Percentiles rank a stretch among this genome's conserved stretches.
Conservation (phyloP, 2,329 filamentous ascomycete species). For the Fusarium tjaetaba region DNA sequence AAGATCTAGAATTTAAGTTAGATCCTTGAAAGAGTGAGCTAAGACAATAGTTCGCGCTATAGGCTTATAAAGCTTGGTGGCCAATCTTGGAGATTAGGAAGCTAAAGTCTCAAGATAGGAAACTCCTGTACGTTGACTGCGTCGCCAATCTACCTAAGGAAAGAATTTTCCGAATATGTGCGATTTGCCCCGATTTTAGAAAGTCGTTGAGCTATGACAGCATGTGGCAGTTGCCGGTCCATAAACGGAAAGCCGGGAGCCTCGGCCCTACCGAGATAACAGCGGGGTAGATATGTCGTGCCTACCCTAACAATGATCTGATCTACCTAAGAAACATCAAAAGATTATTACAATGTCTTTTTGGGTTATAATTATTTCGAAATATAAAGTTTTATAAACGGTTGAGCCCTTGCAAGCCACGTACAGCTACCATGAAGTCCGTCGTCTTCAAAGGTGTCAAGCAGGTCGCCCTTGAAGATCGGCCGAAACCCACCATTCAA, state of each 20-base stretch:
- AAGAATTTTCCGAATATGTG: background rate
- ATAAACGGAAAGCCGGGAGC: background rate
- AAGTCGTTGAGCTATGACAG: background rate
- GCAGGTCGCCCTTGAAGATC: conserved; percentile 2
- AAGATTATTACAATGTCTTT: rapidly evolving
- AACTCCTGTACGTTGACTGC: rapidly evolving
- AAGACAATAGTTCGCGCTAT: rapidly evolving
- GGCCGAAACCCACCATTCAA: conserved; percentile 10
- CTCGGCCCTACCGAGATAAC: background rate
- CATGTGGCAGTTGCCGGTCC: background rate
- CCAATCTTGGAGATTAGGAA: background rate
- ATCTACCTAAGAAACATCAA: no score
- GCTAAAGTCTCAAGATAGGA: background rate
- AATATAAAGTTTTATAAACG: rapidly evolving
- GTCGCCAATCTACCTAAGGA: background rate
- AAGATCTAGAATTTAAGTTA: background rate
- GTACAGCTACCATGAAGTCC: background rate
- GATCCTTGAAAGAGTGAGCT: background rate
- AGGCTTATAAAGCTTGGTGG: rapidly evolving
- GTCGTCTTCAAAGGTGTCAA: conserved; percentile 26
- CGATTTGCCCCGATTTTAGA: background rate
- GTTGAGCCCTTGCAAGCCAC: rapidly evolving
- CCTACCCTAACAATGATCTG: background rate
- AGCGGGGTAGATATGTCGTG: background rate
- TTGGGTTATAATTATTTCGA: rapidly evolving